Base-by-base conservation (phyloP, 306 rosid species). In the Vigna unguiculata region DNA sequence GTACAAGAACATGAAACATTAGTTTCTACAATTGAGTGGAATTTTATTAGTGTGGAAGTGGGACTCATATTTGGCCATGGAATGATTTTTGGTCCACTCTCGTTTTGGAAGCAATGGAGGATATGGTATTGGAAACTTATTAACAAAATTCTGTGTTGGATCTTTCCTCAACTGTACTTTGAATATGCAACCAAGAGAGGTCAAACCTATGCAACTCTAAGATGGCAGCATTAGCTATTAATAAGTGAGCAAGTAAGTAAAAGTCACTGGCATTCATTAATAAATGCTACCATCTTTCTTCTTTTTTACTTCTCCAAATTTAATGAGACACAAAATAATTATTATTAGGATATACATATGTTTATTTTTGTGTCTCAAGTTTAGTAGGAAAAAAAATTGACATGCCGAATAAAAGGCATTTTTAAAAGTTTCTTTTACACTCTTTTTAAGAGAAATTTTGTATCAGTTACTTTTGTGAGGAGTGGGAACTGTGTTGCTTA, bases 41-140 rank as follows among this genome's bases (percentile, higher is more conserved):
- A 69, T n/a, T 8, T 63, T 22, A 4, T 81, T 7, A 67, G 17
- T 59, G 21, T 13, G 5, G 83, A 77, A 40, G 0, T 77, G 16
- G 87, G 87, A 58, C 43, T 40, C 5, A 2, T 54, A 16, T 72
- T 32, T 34, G 83, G 80, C 2, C 34, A 49, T 5, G 80, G 40
- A 10, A 16, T 65, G 21, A 20, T 41, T 22, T 36, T 76, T 43
- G n/a, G 11, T 13, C 54, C 84, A 12, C 60, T 75, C 16, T 0
- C 70, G 24, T 62, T 52, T 30, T 69, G 53, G 34, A 75, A 61
- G 66, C 2, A 0, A 9, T 78, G 83, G 80, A 78, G 78, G 40
- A 0, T 58, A 15, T 20, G 22, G 47, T 78, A 78, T 48, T 78
- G 30, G 25, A 5, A 16, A n/a, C 16, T 11, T n/a, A 15, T 48